Evolutionary conservation across 2,329 filamentous ascomycete genomes (phyloP).

Genomic region (Lecanicillium sp.): DNA sequence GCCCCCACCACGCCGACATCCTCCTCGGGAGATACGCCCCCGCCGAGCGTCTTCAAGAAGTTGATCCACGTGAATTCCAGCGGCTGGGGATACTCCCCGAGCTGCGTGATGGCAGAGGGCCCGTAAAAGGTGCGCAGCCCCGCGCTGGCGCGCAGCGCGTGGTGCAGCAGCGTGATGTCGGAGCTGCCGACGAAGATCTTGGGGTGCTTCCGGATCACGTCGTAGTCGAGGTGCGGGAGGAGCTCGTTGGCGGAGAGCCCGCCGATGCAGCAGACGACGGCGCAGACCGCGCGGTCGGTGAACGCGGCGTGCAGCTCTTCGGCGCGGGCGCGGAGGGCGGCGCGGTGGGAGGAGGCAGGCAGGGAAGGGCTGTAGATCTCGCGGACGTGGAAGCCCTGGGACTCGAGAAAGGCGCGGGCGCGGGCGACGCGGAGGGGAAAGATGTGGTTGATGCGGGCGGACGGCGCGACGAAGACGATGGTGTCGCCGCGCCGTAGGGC

Average conservation of each 20-base stretch:
- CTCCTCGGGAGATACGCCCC: constrained; percentile 23
- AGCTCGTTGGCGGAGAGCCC: constrained; percentile 35
- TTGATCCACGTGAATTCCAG: constrained; percentile 26
- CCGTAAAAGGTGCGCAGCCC: constrained; percentile 40
- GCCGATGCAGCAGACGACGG: constrained; percentile 35
- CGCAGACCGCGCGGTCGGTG: constrained; percentile 28
- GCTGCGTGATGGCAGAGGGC: constrained; percentile 32
- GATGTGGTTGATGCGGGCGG: constrained; percentile 29
- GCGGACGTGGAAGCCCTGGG: constrained; percentile 30
- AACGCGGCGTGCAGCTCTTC: constrained; percentile 34
- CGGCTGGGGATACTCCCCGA: constrained; percentile 22
- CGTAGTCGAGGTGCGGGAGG: constrained; percentile 30
- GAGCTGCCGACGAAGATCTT: constrained; percentile 39
- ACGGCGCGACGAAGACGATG: constrained; percentile 36
- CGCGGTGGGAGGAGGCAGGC: neutral
- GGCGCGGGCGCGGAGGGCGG: constrained; percentile 25
- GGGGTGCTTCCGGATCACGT: constrained; percentile 30
- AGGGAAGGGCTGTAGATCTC: constrained; percentile 21
- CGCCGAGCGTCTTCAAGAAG: constrained; percentile 26
- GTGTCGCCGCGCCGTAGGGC: constrained; percentile 30
- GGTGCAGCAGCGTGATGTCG: constrained; percentile 37
- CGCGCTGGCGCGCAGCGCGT: constrained; percentile 31
- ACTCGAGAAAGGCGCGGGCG: constrained; percentile 24
- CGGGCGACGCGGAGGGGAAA: constrained; percentile 25
- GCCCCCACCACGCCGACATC: constrained; percentile 23